A percentile compares a stretch with the other conserved stretches of the same genome.
Conservation (phyloP, 129 eudicot genomes). For the sunflower (Helianthus annuus) region DNA sequence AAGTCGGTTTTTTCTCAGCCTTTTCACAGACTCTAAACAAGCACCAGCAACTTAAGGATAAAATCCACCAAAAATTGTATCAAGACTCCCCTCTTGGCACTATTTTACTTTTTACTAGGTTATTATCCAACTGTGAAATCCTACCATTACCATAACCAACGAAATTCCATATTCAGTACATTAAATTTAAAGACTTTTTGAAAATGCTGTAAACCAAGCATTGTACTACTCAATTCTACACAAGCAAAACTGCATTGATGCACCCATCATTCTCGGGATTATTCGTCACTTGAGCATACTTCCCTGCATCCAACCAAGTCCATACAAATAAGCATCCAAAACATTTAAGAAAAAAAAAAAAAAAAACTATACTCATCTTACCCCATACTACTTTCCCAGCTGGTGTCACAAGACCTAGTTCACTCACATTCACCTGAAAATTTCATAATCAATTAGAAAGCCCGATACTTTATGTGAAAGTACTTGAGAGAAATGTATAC, state of each 20-base stretch:
- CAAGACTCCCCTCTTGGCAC: no score
- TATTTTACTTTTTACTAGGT: no score
- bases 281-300: slow-evolving; percentile 95
- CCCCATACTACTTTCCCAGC: slow-evolving; percentile 99
- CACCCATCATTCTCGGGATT: slow-evolving; percentile 99
- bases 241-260: slow-evolving; percentile 86
- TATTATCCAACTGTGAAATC: no score
- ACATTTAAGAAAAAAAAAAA: no score
- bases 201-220: neutral
- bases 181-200: neutral
- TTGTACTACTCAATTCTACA: slow-evolving; percentile 25
- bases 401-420: slow-evolving; percentile 96
- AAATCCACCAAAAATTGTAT: no score
- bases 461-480: neutral
- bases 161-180: neutral
- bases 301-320: slow-evolving; percentile 53
- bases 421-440: slow-evolving; percentile 85
- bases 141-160: neutral
- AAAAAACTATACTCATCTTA: slow-evolving; percentile 23
- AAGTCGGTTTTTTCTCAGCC: no score
- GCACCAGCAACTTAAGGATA: no score
- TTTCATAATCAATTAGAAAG: neutral
- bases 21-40: no score
- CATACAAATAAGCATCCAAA: neutral
- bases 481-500: slow-evolving; percentile 36